Evolutionary conservation across 176 grass and related monocot species (phyloP), one percentile per base, ranked within the genome.

Genomic region (Olyra latifolia): DNA sequence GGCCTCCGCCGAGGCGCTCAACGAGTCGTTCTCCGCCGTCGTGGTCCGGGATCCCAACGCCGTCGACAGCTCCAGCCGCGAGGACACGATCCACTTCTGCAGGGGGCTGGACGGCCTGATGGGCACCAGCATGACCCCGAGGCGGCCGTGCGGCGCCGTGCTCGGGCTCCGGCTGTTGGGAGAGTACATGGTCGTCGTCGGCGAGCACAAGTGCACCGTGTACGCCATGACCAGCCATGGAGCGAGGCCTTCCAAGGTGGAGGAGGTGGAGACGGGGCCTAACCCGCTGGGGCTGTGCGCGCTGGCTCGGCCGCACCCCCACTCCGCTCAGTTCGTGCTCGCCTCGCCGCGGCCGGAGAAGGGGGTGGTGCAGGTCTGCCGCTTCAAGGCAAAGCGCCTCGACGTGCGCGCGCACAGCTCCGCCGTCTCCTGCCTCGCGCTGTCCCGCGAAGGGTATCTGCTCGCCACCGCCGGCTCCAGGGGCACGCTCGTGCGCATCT

Each of bases 401-500:
- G 80, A 89, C 62, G 81, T 89, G 80, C 20, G 5, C 15, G 91
- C 91, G 20, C 94, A 97, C 47, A 74, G 50, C 71, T 93, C 91
- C 0, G 69, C 78, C 68, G 55, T 93, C 14, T 86, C 64, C 2
- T 89, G 83, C 79, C 57, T 97, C 45, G 83, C 86, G 22, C 79
- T 97, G 28, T 97, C 94, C 1, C 80, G 27, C 16, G 94, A 97
- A 22, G 94, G 88, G 1, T 59, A 81, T 61, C 69, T 97, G 49
- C 87, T 97, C 57, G 94, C 94, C 56, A 97, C 91, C 23, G 91
- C 91, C 15, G 84, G 94, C 43, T 69, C 91, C 23, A 87, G 87
- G 50, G 91, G 94, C 12, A 97, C 91, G 28, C 80, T 97, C 20
- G 43, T 97, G 15, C 88, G 94, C 35, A 38, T 93, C 17, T 97